phyloP scores from a whole-genome alignment of 306 rosid species.

The Phaseolus lunatus region DNA sequence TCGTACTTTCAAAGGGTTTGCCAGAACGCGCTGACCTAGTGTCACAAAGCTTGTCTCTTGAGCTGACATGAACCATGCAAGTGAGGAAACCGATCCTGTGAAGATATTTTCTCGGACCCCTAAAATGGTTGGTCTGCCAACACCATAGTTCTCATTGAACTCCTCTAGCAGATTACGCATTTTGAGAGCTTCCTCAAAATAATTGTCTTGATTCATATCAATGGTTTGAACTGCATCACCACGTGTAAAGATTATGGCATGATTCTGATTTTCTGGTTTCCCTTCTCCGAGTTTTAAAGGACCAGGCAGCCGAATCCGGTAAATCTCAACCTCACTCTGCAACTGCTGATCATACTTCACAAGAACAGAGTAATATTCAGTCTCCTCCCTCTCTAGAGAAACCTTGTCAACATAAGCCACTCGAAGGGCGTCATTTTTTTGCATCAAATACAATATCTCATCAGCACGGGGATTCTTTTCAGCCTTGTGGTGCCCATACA shows the following conservation, averaged over 20 bases:
- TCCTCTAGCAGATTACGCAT: slow-evolving; percentile 94
- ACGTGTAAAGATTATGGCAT: slow-evolving; percentile 91
- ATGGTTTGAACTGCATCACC: slow-evolving; percentile 96
- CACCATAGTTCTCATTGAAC: slow-evolving; percentile 65
- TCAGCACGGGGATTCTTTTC: slow-evolving; percentile 81
- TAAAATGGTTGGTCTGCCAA: slow-evolving; percentile 87
- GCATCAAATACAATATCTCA: slow-evolving; percentile 80
- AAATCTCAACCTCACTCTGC: slow-evolving; percentile 82
- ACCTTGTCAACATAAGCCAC: slow-evolving; percentile 92
- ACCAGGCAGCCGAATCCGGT: slow-evolving; percentile 88
- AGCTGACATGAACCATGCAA: slow-evolving; percentile 98
- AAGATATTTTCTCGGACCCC: slow-evolving; percentile 94
- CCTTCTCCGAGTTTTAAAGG: slow-evolving; percentile 96
- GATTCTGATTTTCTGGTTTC: slow-evolving; percentile 96
- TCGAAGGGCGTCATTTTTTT: slow-evolving; percentile 91
- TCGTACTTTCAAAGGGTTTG: slow-evolving; percentile 92
- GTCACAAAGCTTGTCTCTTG: slow-evolving; percentile 96
- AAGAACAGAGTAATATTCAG: slow-evolving; percentile 90
- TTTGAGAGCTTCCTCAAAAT: slow-evolving; percentile 97
- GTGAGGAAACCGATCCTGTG: slow-evolving; percentile 97
- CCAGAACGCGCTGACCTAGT: slow-evolving; percentile 90
- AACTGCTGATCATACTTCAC: slow-evolving; percentile 86
- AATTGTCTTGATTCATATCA: slow-evolving; percentile 97
- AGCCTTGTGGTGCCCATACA: slow-evolving; percentile 84
- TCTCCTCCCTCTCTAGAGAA: slow-evolving; percentile 66